Base-by-base conservation (phyloP, 2,329 filamentous ascomycete species). In the Aspergillus sp. region DNA sequence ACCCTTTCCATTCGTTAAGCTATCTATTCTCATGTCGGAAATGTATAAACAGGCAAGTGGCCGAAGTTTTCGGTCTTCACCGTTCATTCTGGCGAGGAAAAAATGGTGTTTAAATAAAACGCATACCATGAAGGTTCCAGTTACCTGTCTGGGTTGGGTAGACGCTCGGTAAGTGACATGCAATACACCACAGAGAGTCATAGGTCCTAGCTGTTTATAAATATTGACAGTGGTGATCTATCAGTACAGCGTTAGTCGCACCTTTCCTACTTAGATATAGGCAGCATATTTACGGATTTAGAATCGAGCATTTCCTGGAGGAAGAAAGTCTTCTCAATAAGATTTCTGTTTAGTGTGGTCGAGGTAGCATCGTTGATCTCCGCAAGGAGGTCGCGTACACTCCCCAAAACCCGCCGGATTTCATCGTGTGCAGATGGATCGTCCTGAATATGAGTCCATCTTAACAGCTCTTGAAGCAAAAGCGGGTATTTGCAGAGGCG, bases 401-500 rank as follows among this genome's bases (percentile, higher is more conserved):
- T 82, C 53, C 86, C 83, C 33, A 96, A 79, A 0, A 89, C 83
- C 62, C 86, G 88, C 59, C 91, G 87, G 17, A 98, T 85, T 53
- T 91, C 88, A 70, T 89, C 86, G 73, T 96, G 89, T 1, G 91
- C 89, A 60, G 86, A 86, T 0, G 92, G 91, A 67, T 92, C 96
- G 69, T 98, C 93, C 55, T 84, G 87, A 1, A 91, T 89, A 2
- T 91, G 90, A 0, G 93, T 97, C 64, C 88, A 83, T 67, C 89
- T 93, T 59, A 93, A 81, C 8, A 99, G 80, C 67, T 97, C 91
- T 5, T 86, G 83, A 68, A 98, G 93, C 2, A 98, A 79, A 4
- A 99, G 79, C 11, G 91, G 91, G 69, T 98, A 98, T 76, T 89
- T 91, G 78, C 91, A 96, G 20, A 97, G 84, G 55, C 93, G 85